A percentile compares a stretch with the other conserved stretches of the same genome.
Evolutionary conservation across 225 moss, liverwort and hornwort species (phyloP).

Genomic region (Straminergon stramineum): DNA sequence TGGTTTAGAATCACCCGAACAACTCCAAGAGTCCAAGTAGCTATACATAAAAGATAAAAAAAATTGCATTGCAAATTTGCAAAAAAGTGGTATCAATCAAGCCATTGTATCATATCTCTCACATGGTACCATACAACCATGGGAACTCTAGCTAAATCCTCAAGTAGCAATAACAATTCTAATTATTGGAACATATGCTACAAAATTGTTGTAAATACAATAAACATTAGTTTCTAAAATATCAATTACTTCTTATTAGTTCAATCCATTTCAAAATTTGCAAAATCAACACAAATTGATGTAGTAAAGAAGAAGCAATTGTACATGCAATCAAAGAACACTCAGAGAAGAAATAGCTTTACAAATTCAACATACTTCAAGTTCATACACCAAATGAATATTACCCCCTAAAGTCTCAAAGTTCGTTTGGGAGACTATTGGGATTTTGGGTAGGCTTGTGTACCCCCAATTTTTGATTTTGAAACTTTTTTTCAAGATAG

Average conservation of each 20-base stretch:
- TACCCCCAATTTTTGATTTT: neutral
- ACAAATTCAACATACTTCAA: neutral
- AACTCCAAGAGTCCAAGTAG: too few relatives aligned
- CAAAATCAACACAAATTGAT: neutral
- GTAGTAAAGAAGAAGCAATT: neutral
- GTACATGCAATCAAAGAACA: neutral
- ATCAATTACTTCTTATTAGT: neutral
- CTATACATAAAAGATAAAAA: accelerated
- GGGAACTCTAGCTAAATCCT: neutral
- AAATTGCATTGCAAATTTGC: neutral
- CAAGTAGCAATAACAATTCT: neutral
- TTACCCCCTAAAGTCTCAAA: neutral
- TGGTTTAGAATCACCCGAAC: accelerated
- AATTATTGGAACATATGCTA: neutral
- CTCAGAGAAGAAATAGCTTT: accelerated
- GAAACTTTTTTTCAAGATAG: neutral
- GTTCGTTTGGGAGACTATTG: accelerated
- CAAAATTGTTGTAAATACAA: neutral
- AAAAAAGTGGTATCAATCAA: neutral
- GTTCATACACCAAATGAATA: neutral
- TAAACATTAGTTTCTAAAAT: neutral
- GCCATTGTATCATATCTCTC: neutral
- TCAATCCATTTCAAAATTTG: neutral
- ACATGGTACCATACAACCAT: neutral
- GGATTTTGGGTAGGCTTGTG: neutral